Percentiles rank a stretch among this genome's conserved stretches.
phyloP scores from a whole-genome alignment of 805 yeast genomes.

The Lipomyces mesembrius region DNA sequence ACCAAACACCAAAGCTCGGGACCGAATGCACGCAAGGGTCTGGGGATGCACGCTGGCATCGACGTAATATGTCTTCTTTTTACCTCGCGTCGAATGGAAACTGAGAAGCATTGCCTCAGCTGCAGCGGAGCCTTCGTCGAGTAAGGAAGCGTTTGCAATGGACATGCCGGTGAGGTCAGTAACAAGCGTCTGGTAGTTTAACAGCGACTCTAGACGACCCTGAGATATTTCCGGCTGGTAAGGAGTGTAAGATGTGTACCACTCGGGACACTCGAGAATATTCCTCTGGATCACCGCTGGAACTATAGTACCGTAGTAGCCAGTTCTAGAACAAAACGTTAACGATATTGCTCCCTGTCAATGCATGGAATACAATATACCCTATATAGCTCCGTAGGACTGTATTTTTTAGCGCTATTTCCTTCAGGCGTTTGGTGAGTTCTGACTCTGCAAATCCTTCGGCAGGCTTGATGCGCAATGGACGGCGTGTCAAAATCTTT shows the following conservation, averaged over 20 bases:
- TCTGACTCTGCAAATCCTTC: constrained; percentile 82
- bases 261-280: constrained; percentile 88
- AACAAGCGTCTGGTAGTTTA: constrained; percentile 92
- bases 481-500: constrained; percentile 70
- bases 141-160: constrained; percentile 91
- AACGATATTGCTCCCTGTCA: neutral
- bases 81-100: constrained; percentile 67
- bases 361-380: constrained; percentile 6
- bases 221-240: constrained; percentile 98
- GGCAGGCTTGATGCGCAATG: constrained; percentile 65
- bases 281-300: constrained; percentile 96
- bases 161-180: constrained; percentile 90
- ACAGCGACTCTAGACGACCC: constrained; percentile 87
- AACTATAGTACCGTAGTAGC: constrained; percentile 85
- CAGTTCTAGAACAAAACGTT: constrained; percentile 53
- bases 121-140: constrained; percentile 97
- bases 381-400: constrained; percentile 81
- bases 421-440: constrained; percentile 68
- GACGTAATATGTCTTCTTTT: constrained; percentile 69
- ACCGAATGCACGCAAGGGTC: constrained; percentile 74
- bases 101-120: constrained; percentile 95
- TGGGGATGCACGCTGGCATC: constrained; percentile 83
- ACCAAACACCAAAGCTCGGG: constrained; percentile 77
- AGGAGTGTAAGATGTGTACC: constrained; percentile 99
- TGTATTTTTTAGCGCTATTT: constrained; percentile 75